Base-by-base conservation (phyloP, 345 rosid species). In the Iberis pinnata region DNA sequence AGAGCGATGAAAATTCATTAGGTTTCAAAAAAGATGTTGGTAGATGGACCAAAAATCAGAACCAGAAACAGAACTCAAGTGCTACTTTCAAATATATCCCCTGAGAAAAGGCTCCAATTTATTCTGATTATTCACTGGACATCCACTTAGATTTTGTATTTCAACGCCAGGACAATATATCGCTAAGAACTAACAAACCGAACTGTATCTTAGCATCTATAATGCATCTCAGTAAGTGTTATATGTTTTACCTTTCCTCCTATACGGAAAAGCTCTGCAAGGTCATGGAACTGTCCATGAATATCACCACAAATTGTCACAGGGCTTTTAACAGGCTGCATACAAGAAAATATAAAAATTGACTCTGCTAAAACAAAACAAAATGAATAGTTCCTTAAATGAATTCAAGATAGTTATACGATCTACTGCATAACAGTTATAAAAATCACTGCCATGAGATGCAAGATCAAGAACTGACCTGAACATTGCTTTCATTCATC, bases 281-380 rank as follows among this genome's bases (percentile, higher is more conserved):
- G 99, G 73, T 93, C 99, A 78, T 93, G 99, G 75, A 93, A 93
- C 65, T 93, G 95, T 59, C 97, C 97, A 61, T 93, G 99, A 70
- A 93, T 93, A 67, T 93, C 99, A 19, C 99, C 99, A 56, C 97
- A 93, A 45, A 93, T 88, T 47, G 99, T 93, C 58, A 93, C 97
- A 4, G 95, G 99, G 74, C 94, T 84, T 78, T 80, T 88, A 35
- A 93, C 99, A 69, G 95, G 99, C 97, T 93, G 84, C 54, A 43
- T 32, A 15, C 43, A 44, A 48, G 39, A 33, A 32, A 8, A 29
- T 0, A 8, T 13, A 24, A 1, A 42, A 60, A 33, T 47, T 40
- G 68, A 61, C 33, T 9, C 26, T 48, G 14, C 37, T 31, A 32
- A 43, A 55, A 36, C 20, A 17, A 26, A 72, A 26, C 18, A 58